phyloP scores from a whole-genome alignment of 2,329 filamentous ascomycete genomes.

The Elsinoe necatrix region DNA sequence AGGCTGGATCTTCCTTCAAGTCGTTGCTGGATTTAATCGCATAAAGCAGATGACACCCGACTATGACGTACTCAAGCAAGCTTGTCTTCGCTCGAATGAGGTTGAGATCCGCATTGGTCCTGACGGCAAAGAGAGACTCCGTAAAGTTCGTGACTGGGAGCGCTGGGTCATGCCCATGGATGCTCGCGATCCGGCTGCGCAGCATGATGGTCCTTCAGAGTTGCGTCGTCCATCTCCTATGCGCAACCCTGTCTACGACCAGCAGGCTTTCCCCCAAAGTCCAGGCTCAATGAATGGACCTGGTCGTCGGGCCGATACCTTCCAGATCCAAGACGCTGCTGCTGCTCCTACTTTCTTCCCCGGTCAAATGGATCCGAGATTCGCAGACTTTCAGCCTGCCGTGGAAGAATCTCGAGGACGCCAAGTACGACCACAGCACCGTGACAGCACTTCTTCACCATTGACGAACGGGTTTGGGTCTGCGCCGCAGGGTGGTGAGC shows the following conservation, averaged over 20 bases:
- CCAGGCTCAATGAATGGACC: conserved; percentile 23
- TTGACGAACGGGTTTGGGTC: conserved; percentile 15
- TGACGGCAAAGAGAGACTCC: conserved; percentile 70
- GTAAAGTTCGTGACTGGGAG: conserved; percentile 67
- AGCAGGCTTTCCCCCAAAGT: conserved; percentile 25
- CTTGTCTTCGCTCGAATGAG: conserved; percentile 61
- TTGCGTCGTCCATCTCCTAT: conserved; percentile 33
- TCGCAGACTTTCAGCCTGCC: conserved; percentile 14
- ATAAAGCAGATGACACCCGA: conserved; percentile 66
- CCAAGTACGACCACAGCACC: conserved; percentile 23
- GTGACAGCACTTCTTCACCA: conserved; percentile 23
- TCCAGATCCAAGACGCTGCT: conserved; percentile 13
- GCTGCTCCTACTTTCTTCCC: conserved; percentile 18
- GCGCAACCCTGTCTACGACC: conserved; percentile 32
- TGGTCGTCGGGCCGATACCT: conserved; percentile 21
- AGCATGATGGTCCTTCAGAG: conserved; percentile 59
- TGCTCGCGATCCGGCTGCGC: conserved; percentile 63
- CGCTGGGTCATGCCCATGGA: conserved; percentile 67
- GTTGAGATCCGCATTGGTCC: conserved; percentile 68
- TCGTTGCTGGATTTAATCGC: conserved; percentile 81
- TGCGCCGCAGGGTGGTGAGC: conserved; percentile 23
- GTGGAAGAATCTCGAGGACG: conserved; percentile 19
- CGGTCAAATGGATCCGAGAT: conserved; percentile 15
- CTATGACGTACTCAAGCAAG: conserved; percentile 62
- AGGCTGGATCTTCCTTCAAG: conserved; percentile 73